Percentiles rank a stretch among this genome's conserved stretches.
Conservation (phyloP, 2,329 filamentous ascomycete genomes). For the Bipolaris cookei region DNA sequence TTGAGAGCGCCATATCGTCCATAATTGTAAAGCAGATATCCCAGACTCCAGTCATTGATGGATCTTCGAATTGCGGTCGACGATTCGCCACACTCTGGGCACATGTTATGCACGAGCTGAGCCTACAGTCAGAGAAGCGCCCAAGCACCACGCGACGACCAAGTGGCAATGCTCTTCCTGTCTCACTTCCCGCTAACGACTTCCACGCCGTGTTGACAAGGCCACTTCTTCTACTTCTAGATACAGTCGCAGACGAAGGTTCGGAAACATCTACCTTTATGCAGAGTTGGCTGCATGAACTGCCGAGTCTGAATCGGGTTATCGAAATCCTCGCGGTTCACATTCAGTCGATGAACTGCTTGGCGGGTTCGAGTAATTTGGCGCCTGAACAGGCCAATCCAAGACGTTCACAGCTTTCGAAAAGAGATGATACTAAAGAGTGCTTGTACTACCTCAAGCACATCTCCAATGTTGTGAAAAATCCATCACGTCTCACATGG, state of each 20-base stretch:
- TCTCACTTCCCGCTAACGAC: constrained; percentile 54
- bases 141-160: constrained; percentile 36
- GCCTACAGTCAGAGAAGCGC: constrained; percentile 45
- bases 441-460: constrained; percentile 80
- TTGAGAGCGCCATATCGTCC: constrained; percentile 78
- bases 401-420: constrained; percentile 3
- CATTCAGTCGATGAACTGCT: constrained; percentile 41
- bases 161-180: constrained; percentile 38
- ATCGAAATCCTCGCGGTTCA: constrained; percentile 46
- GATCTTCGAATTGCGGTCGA: constrained; percentile 63
- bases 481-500: constrained; percentile 73
- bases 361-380: constrained; percentile 28
- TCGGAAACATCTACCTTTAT: constrained; percentile 78
- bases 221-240: constrained; percentile 81
- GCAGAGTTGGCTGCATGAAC: constrained; percentile 77
- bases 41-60: background rate
- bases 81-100: constrained; percentile 81
- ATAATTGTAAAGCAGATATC: constrained; percentile 58
- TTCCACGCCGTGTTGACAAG: constrained; percentile 78
- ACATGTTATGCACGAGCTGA: constrained; percentile 63
- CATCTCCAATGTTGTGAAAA: constrained; percentile 73
- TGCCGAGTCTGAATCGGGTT: constrained; percentile 60
- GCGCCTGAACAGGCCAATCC: constrained; percentile 13
- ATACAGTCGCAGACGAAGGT: constrained; percentile 74
- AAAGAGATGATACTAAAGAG: constrained; percentile 72